Base-by-base conservation (phyloP, 2,329 filamentous ascomycete species). In the Aureobasidium sp. region DNA sequence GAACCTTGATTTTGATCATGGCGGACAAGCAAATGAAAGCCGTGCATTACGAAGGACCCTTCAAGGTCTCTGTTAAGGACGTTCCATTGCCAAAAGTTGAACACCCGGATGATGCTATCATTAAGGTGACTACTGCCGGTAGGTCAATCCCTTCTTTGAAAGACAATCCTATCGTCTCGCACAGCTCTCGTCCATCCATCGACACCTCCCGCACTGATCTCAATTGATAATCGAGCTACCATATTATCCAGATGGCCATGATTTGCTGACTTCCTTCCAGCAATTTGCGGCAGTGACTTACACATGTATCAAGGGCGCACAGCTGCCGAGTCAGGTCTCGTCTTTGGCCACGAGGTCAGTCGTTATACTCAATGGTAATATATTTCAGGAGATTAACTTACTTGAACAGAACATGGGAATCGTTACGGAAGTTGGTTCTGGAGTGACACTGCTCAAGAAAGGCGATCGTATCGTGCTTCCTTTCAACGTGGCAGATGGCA, bases 291-390 rank as follows among this genome's bases (percentile, higher is more conserved):
- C 13, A 57, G 42, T 5, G 70, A 75, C 63, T 66, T 76, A 63
- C 72, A 84, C 70, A 85, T 86, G 83, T 88, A 88, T 63, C 83
- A 87, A 70, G 85, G 85, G 1, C 74, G 85, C 58, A 87, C 84
- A 0, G 83, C 84, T 6, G 85, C 85, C 4, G 77, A 86, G 67
- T 72, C 79, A 0, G 85, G 85, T 3, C 78, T 87, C 36, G 83
- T 84, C 1, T 87, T 87, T 66, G 78, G 79, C 3, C 83, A 87
- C 67, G 84, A 85, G 45, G 45, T 48, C 29, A 30, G 27, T 16
- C 13, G 16, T 2, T 7, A 25, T 21, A 15, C 6, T 25, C 42
- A 29, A 4, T 3, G 13, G 11, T 44, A 11, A 15, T 29, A 8
- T 45, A 45, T 2, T 5, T 15, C 11, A 5, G 25, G 15, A 10